These are phyloP conservation scores for Neonectria faginata DNA, from an alignment of 2,329 filamentous ascomycete species.

Conservation along the genomic window DNA sequence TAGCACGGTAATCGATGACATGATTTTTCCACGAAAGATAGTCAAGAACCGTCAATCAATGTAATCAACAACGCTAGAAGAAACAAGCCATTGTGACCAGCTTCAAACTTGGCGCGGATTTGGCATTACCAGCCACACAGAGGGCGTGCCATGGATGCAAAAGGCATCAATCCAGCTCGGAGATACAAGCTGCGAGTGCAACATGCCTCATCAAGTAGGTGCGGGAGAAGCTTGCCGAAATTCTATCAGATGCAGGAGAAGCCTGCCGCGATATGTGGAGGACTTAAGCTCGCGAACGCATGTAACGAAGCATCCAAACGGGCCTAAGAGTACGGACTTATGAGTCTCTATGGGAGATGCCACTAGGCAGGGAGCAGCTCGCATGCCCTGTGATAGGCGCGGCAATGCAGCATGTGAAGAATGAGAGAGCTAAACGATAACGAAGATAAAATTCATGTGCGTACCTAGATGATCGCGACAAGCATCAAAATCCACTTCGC, in stretches of 20 bases:
- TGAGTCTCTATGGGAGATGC: background rate
- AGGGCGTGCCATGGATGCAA: conserved; percentile 2
- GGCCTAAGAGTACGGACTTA: background rate
- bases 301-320: background rate
- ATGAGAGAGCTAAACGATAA: background rate
- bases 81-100: background rate
- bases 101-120: background rate
- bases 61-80: background rate
- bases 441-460: background rate
- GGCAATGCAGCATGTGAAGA: background rate
- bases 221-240: background rate
- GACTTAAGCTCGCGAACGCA: background rate
- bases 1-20: conserved; percentile 6
- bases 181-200: background rate
- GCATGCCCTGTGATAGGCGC: background rate
- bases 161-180: conserved; percentile 11
- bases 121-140: conserved; percentile 1
- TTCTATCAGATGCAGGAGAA: background rate
- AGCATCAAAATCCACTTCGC: conserved; percentile 40
- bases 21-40: background rate
- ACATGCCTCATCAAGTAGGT: background rate
- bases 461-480: conserved; percentile 45
- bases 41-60: background rate
- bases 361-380: background rate
- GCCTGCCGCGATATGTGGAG: background rate